These are phyloP conservation scores for Theobroma cacao DNA, from an alignment of 345 rosid species.

Conservation along the genomic window DNA sequence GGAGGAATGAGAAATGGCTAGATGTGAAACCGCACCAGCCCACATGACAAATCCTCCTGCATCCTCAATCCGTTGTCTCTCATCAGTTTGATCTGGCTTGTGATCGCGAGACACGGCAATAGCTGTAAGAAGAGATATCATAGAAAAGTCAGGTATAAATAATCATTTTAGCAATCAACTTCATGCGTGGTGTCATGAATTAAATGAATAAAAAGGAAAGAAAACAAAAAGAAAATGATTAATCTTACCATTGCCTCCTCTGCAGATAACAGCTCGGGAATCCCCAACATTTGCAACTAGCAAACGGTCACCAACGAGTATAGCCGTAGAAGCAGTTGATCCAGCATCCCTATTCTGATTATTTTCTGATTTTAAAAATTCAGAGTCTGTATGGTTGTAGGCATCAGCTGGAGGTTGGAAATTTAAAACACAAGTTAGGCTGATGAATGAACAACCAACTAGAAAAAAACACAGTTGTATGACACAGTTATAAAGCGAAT, in stretches of 20 bases:
- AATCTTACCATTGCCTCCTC: slow-evolving; percentile 84
- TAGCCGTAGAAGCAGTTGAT: slow-evolving; percentile 97
- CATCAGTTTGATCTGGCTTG: slow-evolving; percentile 97
- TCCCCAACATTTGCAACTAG: slow-evolving; percentile 98
- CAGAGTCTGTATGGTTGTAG: slow-evolving; percentile 86
- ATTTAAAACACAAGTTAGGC: slow-evolving; percentile 17
- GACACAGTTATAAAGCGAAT: slow-evolving; percentile 8
- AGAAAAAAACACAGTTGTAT: background rate
- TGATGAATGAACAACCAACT: slow-evolving; percentile 6
- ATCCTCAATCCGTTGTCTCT: slow-evolving; percentile 94
- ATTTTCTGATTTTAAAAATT: slow-evolving; percentile 87
- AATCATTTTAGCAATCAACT: background rate
- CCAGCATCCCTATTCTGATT: slow-evolving; percentile 98
- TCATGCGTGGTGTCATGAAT: background rate
- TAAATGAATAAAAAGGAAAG: background rate
- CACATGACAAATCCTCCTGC: slow-evolving; percentile 99
- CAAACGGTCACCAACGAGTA: slow-evolving; percentile 88
- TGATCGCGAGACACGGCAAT: slow-evolving; percentile 98
- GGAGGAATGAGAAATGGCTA: background rate
- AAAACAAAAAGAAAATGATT: background rate
- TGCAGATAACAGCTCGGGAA: slow-evolving; percentile 96
- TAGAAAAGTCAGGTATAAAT: background rate
- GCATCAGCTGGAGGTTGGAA: slow-evolving; percentile 72
- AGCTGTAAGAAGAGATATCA: slow-evolving; percentile 40
- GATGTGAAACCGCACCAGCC: slow-evolving; percentile 64